phyloP scores from a whole-genome alignment of 495 filamentous ascomycete genomes.

The Cairneyella variabilis region DNA sequence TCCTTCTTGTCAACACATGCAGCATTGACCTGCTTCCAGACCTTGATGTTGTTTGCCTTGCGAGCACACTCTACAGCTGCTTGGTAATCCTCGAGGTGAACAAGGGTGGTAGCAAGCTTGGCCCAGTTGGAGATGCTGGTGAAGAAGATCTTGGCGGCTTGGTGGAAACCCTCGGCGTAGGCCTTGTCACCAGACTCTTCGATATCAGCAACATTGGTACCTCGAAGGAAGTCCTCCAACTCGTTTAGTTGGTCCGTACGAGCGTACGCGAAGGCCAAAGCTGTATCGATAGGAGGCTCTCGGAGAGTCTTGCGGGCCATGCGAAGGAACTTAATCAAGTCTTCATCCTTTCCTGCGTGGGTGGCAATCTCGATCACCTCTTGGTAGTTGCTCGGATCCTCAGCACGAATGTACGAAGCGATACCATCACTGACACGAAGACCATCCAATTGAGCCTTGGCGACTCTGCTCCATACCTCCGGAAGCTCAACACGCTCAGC shows the following conservation, averaged over 20 bases:
- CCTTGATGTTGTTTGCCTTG: conserved; percentile 99
- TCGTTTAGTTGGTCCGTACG: conserved; percentile 87
- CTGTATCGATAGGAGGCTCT: conserved; percentile 91
- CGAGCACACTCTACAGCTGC: conserved; percentile 97
- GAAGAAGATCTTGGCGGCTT: conserved; percentile 98
- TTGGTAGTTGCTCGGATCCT: conserved; percentile 85
- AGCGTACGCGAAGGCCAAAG: conserved; percentile 88
- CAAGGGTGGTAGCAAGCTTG: conserved; percentile 93
- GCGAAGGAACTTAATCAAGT: conserved; percentile 91
- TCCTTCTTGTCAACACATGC: conserved; percentile 98
- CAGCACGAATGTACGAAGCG: conserved; percentile 94
- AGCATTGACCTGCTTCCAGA: conserved; percentile 98
- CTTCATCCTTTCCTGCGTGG: conserved; percentile 95
- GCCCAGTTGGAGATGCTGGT: conserved; percentile 99
- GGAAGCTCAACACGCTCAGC: conserved; percentile 93
- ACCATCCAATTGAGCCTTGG: conserved; percentile 96
- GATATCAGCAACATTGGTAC: conserved; percentile 90
- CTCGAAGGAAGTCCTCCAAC: conserved; percentile 93
- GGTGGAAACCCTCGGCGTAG: conserved; percentile 88
- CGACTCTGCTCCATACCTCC: conserved; percentile 99
- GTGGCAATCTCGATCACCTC: conserved; percentile 97
- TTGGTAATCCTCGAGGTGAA: conserved; percentile 96
- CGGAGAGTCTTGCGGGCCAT: conserved; percentile 97
- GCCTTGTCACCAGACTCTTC: conserved; percentile 98
- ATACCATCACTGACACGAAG: conserved; percentile 90